Conservation (phyloP, 495 filamentous ascomycete genomes). For the Margaritispora aquatica region DNA sequence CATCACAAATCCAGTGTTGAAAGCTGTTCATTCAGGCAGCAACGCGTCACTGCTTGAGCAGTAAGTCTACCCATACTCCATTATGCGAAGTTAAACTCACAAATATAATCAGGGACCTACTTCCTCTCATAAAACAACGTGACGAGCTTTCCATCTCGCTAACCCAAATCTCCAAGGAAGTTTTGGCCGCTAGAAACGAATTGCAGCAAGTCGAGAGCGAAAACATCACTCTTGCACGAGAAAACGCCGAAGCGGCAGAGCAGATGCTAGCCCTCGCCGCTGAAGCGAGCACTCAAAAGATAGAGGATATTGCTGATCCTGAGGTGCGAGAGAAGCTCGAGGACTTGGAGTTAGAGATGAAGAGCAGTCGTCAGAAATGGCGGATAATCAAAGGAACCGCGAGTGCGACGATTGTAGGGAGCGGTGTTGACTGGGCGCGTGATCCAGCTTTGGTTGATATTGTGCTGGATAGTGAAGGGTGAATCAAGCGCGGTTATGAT, state of each 20-base stretch:
- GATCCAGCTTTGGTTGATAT: slow-evolving; percentile 62
- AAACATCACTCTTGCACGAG: slow-evolving; percentile 43
- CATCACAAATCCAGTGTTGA: slow-evolving; percentile 65
- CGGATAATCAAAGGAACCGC: slow-evolving; percentile 68
- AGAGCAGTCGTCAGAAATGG: slow-evolving; percentile 54
- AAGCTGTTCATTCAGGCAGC: slow-evolving; percentile 65
- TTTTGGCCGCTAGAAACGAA: slow-evolving; percentile 39
- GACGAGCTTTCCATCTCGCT: slow-evolving; percentile 57
- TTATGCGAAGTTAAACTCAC: background rate
- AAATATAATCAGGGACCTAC: slow-evolving; percentile 47
- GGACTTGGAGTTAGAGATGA: slow-evolving; percentile 48
- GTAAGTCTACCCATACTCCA: slow-evolving; percentile 32
- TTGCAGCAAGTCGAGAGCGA: slow-evolving; percentile 50
- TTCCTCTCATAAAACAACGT: slow-evolving; percentile 58
- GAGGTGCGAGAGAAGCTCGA: slow-evolving; percentile 46
- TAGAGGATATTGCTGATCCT: slow-evolving; percentile 40
- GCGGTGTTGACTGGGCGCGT: slow-evolving; percentile 76
- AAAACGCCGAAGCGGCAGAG: slow-evolving; percentile 56
- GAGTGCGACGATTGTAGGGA: slow-evolving; percentile 70
- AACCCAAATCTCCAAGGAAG: slow-evolving; percentile 46
- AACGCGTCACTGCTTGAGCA: slow-evolving; percentile 60
- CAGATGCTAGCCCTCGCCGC: slow-evolving; percentile 55
- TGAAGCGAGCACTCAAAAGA: slow-evolving; percentile 45
- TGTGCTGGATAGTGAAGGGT: slow-evolving; percentile 68
- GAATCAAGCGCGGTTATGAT: slow-evolving; percentile 17